These are phyloP conservation scores for Trichoderma endophyticum DNA, from an alignment of 2,329 filamentous ascomycete genomes.

Conservation along the genomic window DNA sequence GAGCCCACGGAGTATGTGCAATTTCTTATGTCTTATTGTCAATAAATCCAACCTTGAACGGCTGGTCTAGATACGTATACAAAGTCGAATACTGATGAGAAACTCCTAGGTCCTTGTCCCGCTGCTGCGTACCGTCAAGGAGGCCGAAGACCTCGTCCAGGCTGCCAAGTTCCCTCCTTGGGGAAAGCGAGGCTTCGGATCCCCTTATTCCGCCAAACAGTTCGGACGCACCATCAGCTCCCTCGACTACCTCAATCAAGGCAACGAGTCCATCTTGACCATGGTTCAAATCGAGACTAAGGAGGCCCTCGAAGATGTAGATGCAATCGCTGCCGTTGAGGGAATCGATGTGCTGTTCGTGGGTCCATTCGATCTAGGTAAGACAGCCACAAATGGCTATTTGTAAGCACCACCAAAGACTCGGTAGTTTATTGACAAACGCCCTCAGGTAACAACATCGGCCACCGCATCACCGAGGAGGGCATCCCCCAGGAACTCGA, in stretches of 20 bases:
- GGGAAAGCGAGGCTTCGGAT: conserved; percentile 49
- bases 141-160: conserved; percentile 44
- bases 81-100: background rate
- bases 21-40: background rate
- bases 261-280: conserved; percentile 53
- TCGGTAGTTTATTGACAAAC: background rate
- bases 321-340: conserved; percentile 58
- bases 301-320: conserved; percentile 58
- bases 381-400: background rate
- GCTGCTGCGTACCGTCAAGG: conserved; percentile 41
- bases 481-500: conserved; percentile 57
- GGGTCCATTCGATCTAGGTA: conserved; percentile 63
- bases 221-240: conserved; percentile 44
- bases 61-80: background rate
- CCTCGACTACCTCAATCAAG: conserved; percentile 48
- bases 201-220: conserved; percentile 43
- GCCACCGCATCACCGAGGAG: conserved; percentile 58
- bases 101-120: conserved; percentile 45
- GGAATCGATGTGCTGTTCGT: conserved; percentile 63
- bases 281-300: conserved; percentile 67
- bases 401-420: background rate
- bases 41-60: background rate
- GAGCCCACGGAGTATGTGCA: conserved; percentile 48
- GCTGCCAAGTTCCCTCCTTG: conserved; percentile 50
- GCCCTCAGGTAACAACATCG: conserved; percentile 54